Percentiles rank a stretch among this genome's conserved stretches.
These are phyloP conservation scores for Blastobotrys serpentis DNA, from an alignment of 1,139 yeast genomes.

Conservation along the genomic window DNA sequence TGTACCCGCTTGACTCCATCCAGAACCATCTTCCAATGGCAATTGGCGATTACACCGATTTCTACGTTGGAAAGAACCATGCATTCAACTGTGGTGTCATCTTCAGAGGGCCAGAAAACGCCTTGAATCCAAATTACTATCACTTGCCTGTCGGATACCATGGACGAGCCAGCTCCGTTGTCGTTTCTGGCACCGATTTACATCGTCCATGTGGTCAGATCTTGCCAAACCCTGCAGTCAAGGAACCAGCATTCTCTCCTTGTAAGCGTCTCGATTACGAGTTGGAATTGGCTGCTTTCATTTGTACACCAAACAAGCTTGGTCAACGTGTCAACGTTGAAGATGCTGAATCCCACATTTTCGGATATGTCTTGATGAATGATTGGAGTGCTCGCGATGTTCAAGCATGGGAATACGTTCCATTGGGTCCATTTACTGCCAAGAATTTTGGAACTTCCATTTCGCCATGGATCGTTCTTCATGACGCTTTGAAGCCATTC, in stretches of 20 bases:
- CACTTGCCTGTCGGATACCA: slow-evolving; percentile 34
- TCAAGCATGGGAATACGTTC: slow-evolving; percentile 34
- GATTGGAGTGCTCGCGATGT: slow-evolving; percentile 34
- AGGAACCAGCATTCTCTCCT: slow-evolving; percentile 23
- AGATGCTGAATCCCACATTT: slow-evolving; percentile 30
- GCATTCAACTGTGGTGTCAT: slow-evolving; percentile 32
- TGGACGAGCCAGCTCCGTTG: slow-evolving; percentile 33
- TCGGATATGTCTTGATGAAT: slow-evolving; percentile 33
- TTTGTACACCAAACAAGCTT: slow-evolving; percentile 25
- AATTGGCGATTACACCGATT: slow-evolving; percentile 33
- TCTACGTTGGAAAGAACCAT: slow-evolving; percentile 30
- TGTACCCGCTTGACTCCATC: slow-evolving; percentile 17
- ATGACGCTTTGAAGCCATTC: slow-evolving; percentile 29
- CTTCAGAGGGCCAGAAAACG: slow-evolving; percentile 29
- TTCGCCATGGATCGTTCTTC: slow-evolving; percentile 31
- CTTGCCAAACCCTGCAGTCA: slow-evolving; percentile 19
- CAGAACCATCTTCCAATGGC: slow-evolving; percentile 26
- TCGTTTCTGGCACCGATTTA: slow-evolving; percentile 31
- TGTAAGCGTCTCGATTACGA: slow-evolving; percentile 29
- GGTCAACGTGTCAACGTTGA: slow-evolving; percentile 27
- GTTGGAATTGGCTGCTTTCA: slow-evolving; percentile 31
- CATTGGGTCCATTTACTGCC: slow-evolving; percentile 33
- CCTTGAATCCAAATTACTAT: slow-evolving; percentile 30
- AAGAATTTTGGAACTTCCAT: slow-evolving; percentile 33
- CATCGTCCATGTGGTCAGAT: slow-evolving; percentile 32